These are phyloP conservation scores for Cordyceps pruinosa DNA, from an alignment of 2,329 filamentous ascomycete species.

Conservation along the genomic window DNA sequence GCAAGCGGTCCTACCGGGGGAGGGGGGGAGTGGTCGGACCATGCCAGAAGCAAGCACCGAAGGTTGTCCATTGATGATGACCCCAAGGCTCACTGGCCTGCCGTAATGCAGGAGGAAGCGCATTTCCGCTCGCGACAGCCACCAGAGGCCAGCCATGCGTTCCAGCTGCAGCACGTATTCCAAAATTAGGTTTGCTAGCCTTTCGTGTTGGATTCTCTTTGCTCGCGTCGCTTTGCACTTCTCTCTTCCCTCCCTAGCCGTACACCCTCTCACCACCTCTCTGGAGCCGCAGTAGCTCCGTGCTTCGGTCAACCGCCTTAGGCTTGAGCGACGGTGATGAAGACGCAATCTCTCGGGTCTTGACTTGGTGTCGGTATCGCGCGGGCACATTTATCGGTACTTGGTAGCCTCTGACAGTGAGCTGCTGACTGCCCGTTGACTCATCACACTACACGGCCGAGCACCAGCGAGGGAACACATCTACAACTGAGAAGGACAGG, in stretches of 20 bases:
- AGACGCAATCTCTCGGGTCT: background rate
- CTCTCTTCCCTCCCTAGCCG: background rate
- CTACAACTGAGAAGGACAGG: background rate
- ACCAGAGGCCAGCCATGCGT: background rate
- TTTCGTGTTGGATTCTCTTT: background rate
- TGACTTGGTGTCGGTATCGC: background rate
- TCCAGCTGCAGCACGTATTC: background rate
- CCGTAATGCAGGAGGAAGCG: background rate
- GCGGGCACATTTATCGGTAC: background rate
- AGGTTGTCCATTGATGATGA: background rate
- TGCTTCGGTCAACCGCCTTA: conserved; percentile 3
- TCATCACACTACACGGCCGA: background rate
- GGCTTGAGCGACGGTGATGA: background rate
- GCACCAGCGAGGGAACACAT: no score
- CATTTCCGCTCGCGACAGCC: background rate
- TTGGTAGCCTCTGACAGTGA: background rate
- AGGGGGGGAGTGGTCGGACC: background rate
- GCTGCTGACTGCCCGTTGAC: background rate
- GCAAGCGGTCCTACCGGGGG: background rate
- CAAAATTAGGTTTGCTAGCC: background rate
- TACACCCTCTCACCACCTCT: background rate
- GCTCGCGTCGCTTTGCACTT: background rate
- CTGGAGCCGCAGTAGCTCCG: background rate
- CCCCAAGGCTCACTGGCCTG: background rate
- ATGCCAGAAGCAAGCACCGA: background rate